A percentile compares a stretch with the other conserved stretches of the same genome.
Evolutionary conservation across 2,329 filamentous ascomycete genomes (phyloP).

Genomic region (Cryphonectria nitschkei): DNA sequence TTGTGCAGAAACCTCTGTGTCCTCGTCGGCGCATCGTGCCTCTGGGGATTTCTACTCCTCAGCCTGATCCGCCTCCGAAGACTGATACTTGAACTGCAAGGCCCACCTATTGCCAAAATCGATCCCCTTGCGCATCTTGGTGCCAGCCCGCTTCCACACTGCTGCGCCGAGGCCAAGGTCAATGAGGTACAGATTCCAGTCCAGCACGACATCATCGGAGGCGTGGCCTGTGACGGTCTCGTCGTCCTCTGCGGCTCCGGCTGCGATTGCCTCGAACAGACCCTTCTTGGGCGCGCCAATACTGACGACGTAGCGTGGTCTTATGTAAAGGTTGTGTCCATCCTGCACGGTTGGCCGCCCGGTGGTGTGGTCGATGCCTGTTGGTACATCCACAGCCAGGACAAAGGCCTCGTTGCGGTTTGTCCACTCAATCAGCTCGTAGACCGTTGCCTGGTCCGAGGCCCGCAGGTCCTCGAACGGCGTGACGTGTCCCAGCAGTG

Average conservation of each 20-base stretch:
- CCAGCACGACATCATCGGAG: constrained; percentile 47
- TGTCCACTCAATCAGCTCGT: constrained; percentile 91
- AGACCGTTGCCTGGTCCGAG: constrained; percentile 80
- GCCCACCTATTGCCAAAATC: constrained; percentile 91
- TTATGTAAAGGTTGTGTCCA: constrained; percentile 77
- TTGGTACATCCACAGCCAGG: constrained; percentile 87
- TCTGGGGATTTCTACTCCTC: constrained; percentile 27
- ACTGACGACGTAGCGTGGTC: constrained; percentile 80
- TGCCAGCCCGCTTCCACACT: constrained; percentile 84
- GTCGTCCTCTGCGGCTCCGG: constrained; percentile 55
- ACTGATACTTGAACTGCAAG: constrained; percentile 65
- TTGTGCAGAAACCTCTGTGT: not conserved
- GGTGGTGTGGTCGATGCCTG: constrained; percentile 79
- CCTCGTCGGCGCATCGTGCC: not conserved
- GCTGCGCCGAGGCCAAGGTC: constrained; percentile 85
- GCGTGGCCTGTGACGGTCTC: constrained; percentile 37
- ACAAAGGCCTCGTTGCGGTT: constrained; percentile 85
- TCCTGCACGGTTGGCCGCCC: constrained; percentile 71
- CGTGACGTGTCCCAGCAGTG: constrained; percentile 81
- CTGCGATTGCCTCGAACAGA: constrained; percentile 74
- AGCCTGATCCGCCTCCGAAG: constrained; percentile 34
- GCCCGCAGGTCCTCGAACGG: constrained; percentile 87
- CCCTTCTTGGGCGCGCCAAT: constrained; percentile 88
- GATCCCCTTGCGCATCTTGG: constrained; percentile 79
- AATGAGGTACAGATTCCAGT: constrained; percentile 81